Base-by-base conservation (phyloP, 2,329 filamentous ascomycete genomes). In the Botrytis pseudocinerea region DNA sequence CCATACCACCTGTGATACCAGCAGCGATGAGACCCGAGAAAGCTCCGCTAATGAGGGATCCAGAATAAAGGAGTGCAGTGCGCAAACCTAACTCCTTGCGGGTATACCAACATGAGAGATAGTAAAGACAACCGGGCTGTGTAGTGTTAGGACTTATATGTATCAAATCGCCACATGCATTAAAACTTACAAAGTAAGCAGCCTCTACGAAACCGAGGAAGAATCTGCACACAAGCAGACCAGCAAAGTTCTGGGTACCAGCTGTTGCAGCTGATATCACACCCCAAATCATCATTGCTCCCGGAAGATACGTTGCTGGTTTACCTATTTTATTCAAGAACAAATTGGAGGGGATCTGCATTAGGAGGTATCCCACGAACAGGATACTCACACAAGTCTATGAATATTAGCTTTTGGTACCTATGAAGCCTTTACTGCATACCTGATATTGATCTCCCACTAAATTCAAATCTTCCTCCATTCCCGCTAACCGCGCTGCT, bases 31-130 rank as follows among this genome's bases (percentile, higher is more conserved):
- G 81, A 2, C 90, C 91, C 0, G 90, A 92, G 78, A 94, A 93
- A 1, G 92, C 91, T 7, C 91, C 91, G 0, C 90, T 91, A 32
- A 94, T 87, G 42, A 93, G 83, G 0, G 89, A 89, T 0, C 91
- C 92, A 0, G 90, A 89, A 80, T 92, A 92, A 10, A 93, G 84
- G 32, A 91, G 83, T 2, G 90, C 89, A 22, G 89, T 92, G 16
- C 90, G 85, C n/a, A 91, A 82, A 16, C 87, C 88, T 2, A 92
- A 84, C 79, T 92, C 92, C 75, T 89, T 88, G 62, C 91, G 86
- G 0, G 90, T 93, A 77, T 93, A 93, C 91, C 91, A 93, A 71
- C 84, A 86, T 73, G 83, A 85, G 54, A 92, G 84, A 76, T 89
- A 91, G 82, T 90, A 92, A 5, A 92, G 81, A 76, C 88, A 88